Base-by-base conservation (phyloP, 495 filamentous ascomycete species). In the Aspergillus coremiiformis region DNA sequence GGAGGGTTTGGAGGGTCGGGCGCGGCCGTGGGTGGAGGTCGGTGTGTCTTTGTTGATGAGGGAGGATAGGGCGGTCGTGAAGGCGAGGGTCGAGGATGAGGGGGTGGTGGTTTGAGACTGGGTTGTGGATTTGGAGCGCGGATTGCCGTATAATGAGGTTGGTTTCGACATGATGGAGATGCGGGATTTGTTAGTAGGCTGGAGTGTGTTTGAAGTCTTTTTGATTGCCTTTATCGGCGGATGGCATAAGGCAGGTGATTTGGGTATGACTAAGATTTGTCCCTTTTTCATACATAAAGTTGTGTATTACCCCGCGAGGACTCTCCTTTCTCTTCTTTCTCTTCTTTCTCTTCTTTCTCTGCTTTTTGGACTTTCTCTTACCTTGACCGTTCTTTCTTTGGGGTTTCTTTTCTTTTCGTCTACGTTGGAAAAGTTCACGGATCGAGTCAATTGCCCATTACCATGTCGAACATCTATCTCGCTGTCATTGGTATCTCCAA, bases 61-160 rank as follows among this genome's bases (percentile, higher is more conserved):
- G 44, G 85, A 86, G 56, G 82, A 81, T 51, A 95, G 80, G 39
- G 89, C 81, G 7, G 85, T 83, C 29, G 84, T 78, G 70, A 96
- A 96, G 60, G 84, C 79, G 47, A 94, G 82, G 56, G 81, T 86
- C 49, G 84, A 84, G 20, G 88, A 82, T 41, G 87, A 81, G 26
- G 83, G 74, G 42, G 84, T 47, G 71, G 77, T 52, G 74, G 73
- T 37, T 56, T 83, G 17, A 0, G 47, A 30, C 15, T 37, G 63
- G 27, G 66, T 55, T 47, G 55, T 53, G 43, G 73, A 56, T 61
- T 75, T 87, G 22, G 79, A 68, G 19, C 82, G 82, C n/a, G 77
- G 79, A 30, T 81, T 74, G 51, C 89, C 88, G 71, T 96, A 96
- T 27, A 96, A 81, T 8, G 41, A 39, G 42, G 54, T 41, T 21